Percentiles rank a stretch among this genome's conserved stretches.
Evolutionary conservation across 805 yeast species (phyloP).

Genomic region (Jamesozyma jinghongensis): DNA sequence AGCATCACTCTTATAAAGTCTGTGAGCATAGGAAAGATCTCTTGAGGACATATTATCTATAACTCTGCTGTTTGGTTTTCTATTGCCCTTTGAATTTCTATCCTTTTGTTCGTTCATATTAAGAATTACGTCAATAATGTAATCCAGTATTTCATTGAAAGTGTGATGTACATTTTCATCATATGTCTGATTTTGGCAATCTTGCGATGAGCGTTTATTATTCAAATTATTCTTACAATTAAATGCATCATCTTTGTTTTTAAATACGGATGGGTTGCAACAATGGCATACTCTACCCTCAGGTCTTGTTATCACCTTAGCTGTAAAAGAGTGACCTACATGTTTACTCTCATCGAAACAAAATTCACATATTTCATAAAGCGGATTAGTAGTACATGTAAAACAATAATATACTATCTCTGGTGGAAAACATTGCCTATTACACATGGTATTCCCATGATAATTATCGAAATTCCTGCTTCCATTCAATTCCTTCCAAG

Average conservation of each 20-base stretch:
- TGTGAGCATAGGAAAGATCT: neutral
- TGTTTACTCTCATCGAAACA: slow-evolving; percentile 70
- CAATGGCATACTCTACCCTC: slow-evolving; percentile 30
- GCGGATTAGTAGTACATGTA: slow-evolving; percentile 26
- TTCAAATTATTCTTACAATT: slow-evolving; percentile 17
- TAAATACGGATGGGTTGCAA: slow-evolving; percentile 23
- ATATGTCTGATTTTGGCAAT: neutral
- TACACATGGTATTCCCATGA: slow-evolving; percentile 24
- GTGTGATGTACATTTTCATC: slow-evolving; percentile 8
- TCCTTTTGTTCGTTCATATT: slow-evolving; percentile 7
- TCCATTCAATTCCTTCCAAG: slow-evolving; percentile 13
- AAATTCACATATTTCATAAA: slow-evolving; percentile 47
- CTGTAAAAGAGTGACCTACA: slow-evolving; percentile 43
- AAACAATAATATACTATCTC: slow-evolving; percentile 28
- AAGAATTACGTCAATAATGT: slow-evolving; percentile 17
- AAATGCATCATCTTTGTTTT: slow-evolving; percentile 11
- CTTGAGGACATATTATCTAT: neutral
- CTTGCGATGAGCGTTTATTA: slow-evolving; percentile 5
- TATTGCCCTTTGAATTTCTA: neutral
- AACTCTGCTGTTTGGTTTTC: neutral
- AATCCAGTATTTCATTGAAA: slow-evolving; percentile 19
- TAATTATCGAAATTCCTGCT: slow-evolving; percentile 4
- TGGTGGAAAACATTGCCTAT: slow-evolving; percentile 20
- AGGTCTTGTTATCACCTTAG: slow-evolving; percentile 20
- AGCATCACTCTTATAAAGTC: neutral